A percentile compares a stretch with the other conserved stretches of the same genome.
Conservation (phyloP, 2,329 filamentous ascomycete species). For the Paraconiothyrium brasiliense region DNA sequence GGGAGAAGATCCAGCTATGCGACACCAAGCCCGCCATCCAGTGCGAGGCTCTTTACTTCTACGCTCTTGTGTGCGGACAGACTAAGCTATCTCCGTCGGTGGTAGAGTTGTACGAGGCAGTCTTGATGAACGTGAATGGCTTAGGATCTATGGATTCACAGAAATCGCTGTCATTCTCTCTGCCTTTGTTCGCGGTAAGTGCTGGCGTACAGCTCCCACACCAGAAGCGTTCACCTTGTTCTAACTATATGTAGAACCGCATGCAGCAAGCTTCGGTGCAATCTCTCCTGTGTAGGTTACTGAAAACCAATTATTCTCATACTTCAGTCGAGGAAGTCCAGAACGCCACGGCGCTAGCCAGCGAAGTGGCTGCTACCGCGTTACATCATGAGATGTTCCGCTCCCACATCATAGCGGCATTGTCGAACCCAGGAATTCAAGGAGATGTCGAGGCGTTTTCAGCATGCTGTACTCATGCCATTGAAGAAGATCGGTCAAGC, state of each 20-base stretch:
- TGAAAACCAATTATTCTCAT: slow-evolving; percentile 26
- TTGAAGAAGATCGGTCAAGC: neutral
- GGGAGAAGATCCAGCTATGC: slow-evolving; percentile 36
- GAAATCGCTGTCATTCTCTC: slow-evolving; percentile 33
- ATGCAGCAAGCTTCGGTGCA: slow-evolving; percentile 28
- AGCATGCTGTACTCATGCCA: neutral
- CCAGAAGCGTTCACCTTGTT: neutral
- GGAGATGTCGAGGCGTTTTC: slow-evolving; percentile 32
- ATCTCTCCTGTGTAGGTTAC: slow-evolving; percentile 25
- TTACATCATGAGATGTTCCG: slow-evolving; percentile 27
- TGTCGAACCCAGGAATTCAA: slow-evolving; percentile 39
- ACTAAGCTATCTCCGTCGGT: slow-evolving; percentile 28
- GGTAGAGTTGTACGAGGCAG: slow-evolving; percentile 34
- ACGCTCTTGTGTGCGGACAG: slow-evolving; percentile 36
- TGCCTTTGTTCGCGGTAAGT: slow-evolving; percentile 42
- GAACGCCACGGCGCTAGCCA: slow-evolving; percentile 25
- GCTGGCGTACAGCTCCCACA: neutral
- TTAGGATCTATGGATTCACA: slow-evolving; percentile 23
- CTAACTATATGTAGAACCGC: slow-evolving; percentile 26
- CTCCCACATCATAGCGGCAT: slow-evolving; percentile 30
- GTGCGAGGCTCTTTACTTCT: slow-evolving; percentile 42
- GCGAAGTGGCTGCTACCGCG: slow-evolving; percentile 28
- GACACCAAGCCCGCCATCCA: slow-evolving; percentile 34
- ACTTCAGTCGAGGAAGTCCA: slow-evolving; percentile 18
- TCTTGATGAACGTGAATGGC: slow-evolving; percentile 21